Evolutionary conservation across 352 stramenopile genomes (phyloP).

Genomic region (Globisporangium takayamanum): DNA sequence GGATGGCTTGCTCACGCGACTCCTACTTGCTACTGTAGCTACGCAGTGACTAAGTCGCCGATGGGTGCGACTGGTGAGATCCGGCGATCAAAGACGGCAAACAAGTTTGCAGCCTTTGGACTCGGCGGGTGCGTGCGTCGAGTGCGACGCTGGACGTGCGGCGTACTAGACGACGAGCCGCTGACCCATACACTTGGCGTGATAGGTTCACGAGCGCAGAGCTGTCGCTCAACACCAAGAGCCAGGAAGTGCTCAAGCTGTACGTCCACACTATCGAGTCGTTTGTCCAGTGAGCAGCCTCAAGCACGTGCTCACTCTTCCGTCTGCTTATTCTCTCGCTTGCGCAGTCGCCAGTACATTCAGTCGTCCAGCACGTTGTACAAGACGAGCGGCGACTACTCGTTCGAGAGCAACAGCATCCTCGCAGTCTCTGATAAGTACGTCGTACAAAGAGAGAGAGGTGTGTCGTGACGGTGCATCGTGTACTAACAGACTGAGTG

Average conservation of each 20-base stretch:
- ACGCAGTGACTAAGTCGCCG: slow-evolving; percentile 39
- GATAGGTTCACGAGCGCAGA: slow-evolving; percentile 34
- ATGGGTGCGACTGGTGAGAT: slow-evolving; percentile 49
- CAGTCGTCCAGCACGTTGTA: slow-evolving; percentile 21
- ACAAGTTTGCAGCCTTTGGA: slow-evolving; percentile 59
- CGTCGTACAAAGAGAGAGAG: slow-evolving; percentile 3
- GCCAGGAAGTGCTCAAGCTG: slow-evolving; percentile 26
- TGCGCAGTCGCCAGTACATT: slow-evolving; percentile 6
- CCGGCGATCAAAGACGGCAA: slow-evolving; percentile 26
- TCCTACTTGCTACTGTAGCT: slow-evolving; percentile 19
- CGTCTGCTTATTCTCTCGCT: background rate
- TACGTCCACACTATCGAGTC: slow-evolving; percentile 14
- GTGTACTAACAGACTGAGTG: background rate
- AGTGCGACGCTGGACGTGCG: too few relatives aligned
- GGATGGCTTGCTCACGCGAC: background rate
- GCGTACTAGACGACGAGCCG: background rate
- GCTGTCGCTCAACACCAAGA: slow-evolving; percentile 17
- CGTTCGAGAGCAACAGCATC: slow-evolving; percentile 33
- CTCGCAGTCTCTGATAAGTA: slow-evolving; percentile 76
- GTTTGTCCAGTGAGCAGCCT: background rate
- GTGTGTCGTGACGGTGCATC: background rate
- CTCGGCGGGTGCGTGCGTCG: slow-evolving; percentile 34
- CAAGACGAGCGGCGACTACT: slow-evolving; percentile 76
- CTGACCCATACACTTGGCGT: background rate
- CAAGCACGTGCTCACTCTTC: background rate